These are phyloP conservation scores for Alternaria sp. DNA, from an alignment of 2,329 filamentous ascomycete species.

Conservation along the genomic window DNA sequence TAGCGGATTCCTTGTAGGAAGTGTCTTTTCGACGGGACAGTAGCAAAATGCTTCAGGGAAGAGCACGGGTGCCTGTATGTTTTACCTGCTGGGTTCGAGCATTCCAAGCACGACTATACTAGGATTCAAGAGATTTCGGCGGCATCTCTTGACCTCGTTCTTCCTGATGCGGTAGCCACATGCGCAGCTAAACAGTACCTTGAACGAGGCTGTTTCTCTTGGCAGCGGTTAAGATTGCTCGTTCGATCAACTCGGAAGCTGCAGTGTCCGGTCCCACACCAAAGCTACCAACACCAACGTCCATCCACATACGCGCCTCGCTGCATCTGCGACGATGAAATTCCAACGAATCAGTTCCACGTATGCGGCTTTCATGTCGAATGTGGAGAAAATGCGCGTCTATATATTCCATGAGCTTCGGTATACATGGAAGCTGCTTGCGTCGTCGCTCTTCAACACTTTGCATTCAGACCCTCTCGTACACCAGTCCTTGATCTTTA, in stretches of 20 bases:
- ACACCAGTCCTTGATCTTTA: background rate
- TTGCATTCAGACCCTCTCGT: background rate
- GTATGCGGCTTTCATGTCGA: background rate
- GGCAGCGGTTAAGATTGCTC: conserved; percentile 1
- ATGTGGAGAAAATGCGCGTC: background rate
- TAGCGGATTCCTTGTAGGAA: background rate
- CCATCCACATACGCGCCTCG: background rate
- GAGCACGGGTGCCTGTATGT: background rate
- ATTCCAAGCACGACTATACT: background rate
- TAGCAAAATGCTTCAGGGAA: background rate
- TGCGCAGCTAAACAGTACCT: background rate
- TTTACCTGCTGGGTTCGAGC: background rate
- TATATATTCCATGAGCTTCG: background rate
- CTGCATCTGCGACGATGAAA: background rate
- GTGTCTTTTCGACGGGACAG: background rate
- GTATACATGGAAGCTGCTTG: background rate
- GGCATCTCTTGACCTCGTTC: too few relatives aligned
- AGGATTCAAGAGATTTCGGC: background rate
- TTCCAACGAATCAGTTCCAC: background rate
- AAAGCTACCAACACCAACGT: background rate
- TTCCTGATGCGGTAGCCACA: background rate
- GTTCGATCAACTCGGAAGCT: background rate
- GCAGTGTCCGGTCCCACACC: background rate
- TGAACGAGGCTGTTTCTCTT: background rate
- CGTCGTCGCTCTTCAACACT: background rate